Percentiles rank a stretch among this genome's conserved stretches.
These are phyloP conservation scores for Cicer cuneatum DNA, from an alignment of 306 rosid species.

Conservation along the genomic window DNA sequence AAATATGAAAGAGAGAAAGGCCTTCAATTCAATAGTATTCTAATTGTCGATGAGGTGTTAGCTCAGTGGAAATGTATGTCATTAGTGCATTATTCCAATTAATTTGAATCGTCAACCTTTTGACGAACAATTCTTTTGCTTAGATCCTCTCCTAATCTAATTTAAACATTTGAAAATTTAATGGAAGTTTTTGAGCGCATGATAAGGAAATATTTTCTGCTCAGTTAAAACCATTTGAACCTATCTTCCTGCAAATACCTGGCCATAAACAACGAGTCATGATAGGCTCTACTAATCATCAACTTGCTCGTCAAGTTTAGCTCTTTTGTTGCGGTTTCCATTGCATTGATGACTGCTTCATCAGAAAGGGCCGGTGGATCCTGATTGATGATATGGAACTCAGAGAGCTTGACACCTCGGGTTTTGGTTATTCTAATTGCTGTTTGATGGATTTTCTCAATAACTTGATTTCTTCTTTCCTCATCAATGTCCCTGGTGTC, in stretches of 20 bases:
- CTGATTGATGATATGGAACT: constrained; percentile 79
- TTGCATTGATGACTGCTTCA: constrained; percentile 64
- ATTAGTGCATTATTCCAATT: constrained; percentile 2
- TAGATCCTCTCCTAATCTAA: constrained; percentile 9
- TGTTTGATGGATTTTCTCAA: constrained; percentile 78
- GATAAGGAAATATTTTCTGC: constrained; percentile 10
- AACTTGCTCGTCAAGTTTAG: constrained; percentile 79
- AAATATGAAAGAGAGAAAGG: constrained; percentile 1
- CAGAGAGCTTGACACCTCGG: constrained; percentile 74
- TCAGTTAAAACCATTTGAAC: constrained; percentile 20
- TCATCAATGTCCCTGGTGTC: constrained; percentile 93
- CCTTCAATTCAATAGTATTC: constrained; percentile 10
- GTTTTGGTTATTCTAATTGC: constrained; percentile 66
- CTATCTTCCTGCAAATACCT: constrained; percentile 60
- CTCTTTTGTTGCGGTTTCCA: constrained; percentile 77
- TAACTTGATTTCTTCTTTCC: constrained; percentile 75
- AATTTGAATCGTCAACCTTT: constrained; percentile 22
- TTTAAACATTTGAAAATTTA: constrained; percentile 6
- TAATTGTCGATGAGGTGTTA: background rate
- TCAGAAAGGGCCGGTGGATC: constrained; percentile 93
- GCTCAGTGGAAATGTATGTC: background rate
- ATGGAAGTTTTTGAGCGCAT: background rate
- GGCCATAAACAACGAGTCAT: constrained; percentile 92
- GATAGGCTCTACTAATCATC: constrained; percentile 97
- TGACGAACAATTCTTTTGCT: constrained; percentile 1